phyloP scores from a whole-genome alignment of 139 green algal species.

The Chlorella sp. region DNA sequence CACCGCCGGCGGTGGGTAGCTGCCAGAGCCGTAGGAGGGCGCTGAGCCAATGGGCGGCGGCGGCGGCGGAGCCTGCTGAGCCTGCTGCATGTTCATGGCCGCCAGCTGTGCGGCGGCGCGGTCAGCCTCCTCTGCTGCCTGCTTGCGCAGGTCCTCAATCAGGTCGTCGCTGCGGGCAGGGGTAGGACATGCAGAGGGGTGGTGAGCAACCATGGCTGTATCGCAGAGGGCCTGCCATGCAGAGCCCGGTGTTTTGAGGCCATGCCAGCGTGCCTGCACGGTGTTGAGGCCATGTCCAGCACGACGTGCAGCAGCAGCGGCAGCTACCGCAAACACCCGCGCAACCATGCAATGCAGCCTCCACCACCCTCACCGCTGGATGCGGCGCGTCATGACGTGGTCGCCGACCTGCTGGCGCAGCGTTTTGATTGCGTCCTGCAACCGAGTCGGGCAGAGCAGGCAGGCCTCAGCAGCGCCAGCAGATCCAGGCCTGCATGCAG shows the following conservation, averaged over 20 bases:
- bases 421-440: slow-evolving; percentile 71
- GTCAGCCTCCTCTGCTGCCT: slow-evolving; percentile 28
- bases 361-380: slow-evolving; percentile 61
- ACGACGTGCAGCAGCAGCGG: no score
- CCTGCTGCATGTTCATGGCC: slow-evolving; percentile 12
- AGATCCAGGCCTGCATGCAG: no score
- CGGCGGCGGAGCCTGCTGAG: slow-evolving; percentile 1
- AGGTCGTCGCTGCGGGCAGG: slow-evolving; percentile 52
- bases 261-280: no score
- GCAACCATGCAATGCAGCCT: no score
- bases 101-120: slow-evolving; percentile 18
- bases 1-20: not conserved
- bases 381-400: slow-evolving; percentile 73
- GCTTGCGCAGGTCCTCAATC: slow-evolving; percentile 49
- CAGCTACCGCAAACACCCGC: no score
- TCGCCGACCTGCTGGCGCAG: slow-evolving; percentile 86
- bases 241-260: no score
- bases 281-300: no score
- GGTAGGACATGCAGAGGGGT: not conserved
- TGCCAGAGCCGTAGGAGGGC: not conserved
- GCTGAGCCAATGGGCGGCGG: not conserved
- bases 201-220: no score
- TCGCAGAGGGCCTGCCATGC: no score
- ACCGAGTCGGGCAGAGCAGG: no score
- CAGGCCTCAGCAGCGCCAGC: no score